Percentiles rank a stretch among this genome's conserved stretches.
phyloP scores from a whole-genome alignment of 352 stramenopile genomes.

The Globisporangium irregulare region DNA sequence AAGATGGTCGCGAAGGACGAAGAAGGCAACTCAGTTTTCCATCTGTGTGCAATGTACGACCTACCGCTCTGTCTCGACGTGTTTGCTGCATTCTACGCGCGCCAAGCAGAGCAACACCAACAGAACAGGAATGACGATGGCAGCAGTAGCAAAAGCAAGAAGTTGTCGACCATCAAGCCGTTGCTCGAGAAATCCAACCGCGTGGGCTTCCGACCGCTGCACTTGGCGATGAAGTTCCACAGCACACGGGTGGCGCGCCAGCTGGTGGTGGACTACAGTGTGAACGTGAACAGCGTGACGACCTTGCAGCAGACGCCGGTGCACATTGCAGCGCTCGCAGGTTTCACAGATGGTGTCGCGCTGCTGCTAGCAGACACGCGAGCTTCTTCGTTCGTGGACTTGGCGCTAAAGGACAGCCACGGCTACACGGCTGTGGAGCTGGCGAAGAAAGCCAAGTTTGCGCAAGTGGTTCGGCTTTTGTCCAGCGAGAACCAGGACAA shows the following conservation, averaged over 20 bases:
- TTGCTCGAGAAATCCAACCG: slow-evolving; percentile 62
- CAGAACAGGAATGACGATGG: slow-evolving; percentile 10
- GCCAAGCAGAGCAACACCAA: slow-evolving; percentile 23
- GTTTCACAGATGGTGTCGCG: slow-evolving; percentile 39
- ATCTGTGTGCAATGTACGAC: slow-evolving; percentile 72
- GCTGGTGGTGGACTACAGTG: slow-evolving; percentile 37
- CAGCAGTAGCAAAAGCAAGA: slow-evolving; percentile 1
- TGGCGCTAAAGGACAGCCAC: slow-evolving; percentile 38
- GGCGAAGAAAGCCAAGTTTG: slow-evolving; percentile 40
- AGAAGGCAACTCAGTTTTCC: slow-evolving; percentile 76
- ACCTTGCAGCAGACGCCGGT: slow-evolving; percentile 58
- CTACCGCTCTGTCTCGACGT: slow-evolving; percentile 42
- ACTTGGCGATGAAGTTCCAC: slow-evolving; percentile 67
- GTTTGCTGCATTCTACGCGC: slow-evolving; percentile 43
- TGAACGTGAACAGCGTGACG: slow-evolving; percentile 46
- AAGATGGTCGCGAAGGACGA: slow-evolving; percentile 57
- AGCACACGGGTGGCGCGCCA: slow-evolving; percentile 23
- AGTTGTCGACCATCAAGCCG: slow-evolving; percentile 28
- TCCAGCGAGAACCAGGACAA: slow-evolving; percentile 3
- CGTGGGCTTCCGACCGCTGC: slow-evolving; percentile 58
- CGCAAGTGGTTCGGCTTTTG: slow-evolving; percentile 29
- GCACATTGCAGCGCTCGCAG: slow-evolving; percentile 60
- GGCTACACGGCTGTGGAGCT: slow-evolving; percentile 51
- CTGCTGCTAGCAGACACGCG: slow-evolving; percentile 37
- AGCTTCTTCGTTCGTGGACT: slow-evolving; percentile 20